phyloP scores from a whole-genome alignment of 176 grass and related monocot genomes.

The Oryza nivara region DNA sequence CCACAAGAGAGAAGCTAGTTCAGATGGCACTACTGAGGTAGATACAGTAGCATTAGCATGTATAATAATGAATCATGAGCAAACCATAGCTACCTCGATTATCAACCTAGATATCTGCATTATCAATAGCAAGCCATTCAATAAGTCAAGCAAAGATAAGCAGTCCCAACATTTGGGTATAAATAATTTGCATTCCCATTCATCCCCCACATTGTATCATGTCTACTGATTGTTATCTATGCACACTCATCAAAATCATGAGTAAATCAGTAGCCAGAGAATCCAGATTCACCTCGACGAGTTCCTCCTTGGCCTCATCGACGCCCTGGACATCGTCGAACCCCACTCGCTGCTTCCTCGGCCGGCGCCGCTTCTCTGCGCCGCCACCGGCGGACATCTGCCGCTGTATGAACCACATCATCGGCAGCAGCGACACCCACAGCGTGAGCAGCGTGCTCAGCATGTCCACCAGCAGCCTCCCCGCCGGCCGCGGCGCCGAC shows the following conservation, averaged over 20 bases:
- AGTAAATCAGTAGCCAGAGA: neutral
- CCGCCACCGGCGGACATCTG: slow-evolving; percentile 65
- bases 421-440: slow-evolving; percentile 83
- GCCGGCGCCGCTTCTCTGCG: slow-evolving; percentile 48
- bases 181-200: neutral
- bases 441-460: slow-evolving; percentile 71
- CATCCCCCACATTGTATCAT: neutral
- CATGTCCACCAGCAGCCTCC: slow-evolving; percentile 62
- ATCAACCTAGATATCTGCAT: slow-evolving; percentile 2
- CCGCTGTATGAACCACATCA: slow-evolving; percentile 91
- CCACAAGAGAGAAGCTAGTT: too few relatives aligned
- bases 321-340: slow-evolving; percentile 92
- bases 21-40: too few relatives aligned
- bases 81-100: neutral
- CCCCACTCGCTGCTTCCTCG: slow-evolving; percentile 58
- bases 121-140: neutral
- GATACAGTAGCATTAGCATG: neutral
- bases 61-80: neutral
- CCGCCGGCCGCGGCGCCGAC: slow-evolving; percentile 64
- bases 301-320: slow-evolving; percentile 81
- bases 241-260: slow-evolving; percentile 1
- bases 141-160: neutral
- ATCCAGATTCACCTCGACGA: slow-evolving; percentile 65
- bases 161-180: neutral
- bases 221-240: slow-evolving; percentile 12